Evolutionary conservation across 2,329 filamentous ascomycete genomes (phyloP).

Genomic region (Fusarium tuaranense): DNA sequence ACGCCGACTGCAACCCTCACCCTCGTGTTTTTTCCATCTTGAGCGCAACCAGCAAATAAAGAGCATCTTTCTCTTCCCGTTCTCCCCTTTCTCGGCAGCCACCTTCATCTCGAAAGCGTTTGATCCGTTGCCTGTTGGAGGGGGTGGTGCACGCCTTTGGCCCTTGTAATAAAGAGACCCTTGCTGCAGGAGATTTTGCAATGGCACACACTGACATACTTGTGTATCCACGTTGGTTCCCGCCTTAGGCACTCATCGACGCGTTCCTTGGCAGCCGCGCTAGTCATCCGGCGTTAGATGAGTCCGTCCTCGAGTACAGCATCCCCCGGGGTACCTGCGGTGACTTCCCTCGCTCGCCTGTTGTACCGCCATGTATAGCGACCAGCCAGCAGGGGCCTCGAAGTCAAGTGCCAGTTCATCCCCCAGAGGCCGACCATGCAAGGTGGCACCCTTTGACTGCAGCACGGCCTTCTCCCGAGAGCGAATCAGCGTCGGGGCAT

Average conservation of each 20-base stretch:
- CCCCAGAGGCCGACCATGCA: constrained; percentile 4
- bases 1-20: background rate
- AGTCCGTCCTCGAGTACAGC: constrained; percentile 1
- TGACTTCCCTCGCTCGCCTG: constrained; percentile 15
- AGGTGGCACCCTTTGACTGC: constrained; percentile 7
- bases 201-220: constrained; percentile 26
- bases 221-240: constrained; percentile 14
- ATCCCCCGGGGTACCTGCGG: constrained; percentile 8
- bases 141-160: background rate
- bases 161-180: constrained; percentile 20
- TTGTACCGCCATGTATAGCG: constrained; percentile 28
- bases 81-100: constrained; percentile 2
- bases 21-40: background rate
- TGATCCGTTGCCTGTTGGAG: constrained; percentile 16
- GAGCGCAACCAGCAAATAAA: constrained; percentile 5
- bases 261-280: constrained; percentile 32
- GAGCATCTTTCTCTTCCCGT: background rate
- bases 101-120: constrained; percentile 10
- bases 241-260: background rate
- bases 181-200: constrained; percentile 28
- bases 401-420: background rate
- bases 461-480: constrained; percentile 11
- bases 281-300: constrained; percentile 11
- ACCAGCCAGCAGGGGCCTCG: constrained; percentile 12
- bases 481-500: constrained; percentile 5